These are phyloP conservation scores for Arthrocladium fulminans DNA, from an alignment of 2,329 filamentous ascomycete genomes.

Conservation along the genomic window DNA sequence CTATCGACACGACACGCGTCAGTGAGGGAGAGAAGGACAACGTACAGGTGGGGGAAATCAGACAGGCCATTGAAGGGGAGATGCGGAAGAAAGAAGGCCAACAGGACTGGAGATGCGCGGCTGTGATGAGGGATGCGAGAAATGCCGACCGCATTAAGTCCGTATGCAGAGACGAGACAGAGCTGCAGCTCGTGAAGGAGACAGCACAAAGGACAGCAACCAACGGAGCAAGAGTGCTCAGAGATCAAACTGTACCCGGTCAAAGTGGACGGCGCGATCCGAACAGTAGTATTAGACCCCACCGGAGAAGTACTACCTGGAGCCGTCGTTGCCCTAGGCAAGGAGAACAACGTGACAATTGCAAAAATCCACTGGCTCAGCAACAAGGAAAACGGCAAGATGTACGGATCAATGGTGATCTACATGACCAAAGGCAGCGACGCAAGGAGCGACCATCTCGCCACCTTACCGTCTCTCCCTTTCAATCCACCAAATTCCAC, in stretches of 20 bases:
- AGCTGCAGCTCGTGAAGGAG: neutral
- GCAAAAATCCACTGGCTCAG: constrained; percentile 23
- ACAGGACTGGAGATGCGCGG: neutral
- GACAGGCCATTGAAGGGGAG: neutral
- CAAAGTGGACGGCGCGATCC: neutral
- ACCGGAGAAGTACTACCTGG: neutral
- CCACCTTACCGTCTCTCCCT: too few species aligned
- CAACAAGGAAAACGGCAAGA: constrained; percentile 20
- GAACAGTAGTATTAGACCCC: neutral
- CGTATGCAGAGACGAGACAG: neutral
- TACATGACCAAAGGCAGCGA: constrained; percentile 22
- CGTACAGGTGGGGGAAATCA: neutral
- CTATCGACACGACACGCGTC: neutral
- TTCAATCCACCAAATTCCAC: too few species aligned
- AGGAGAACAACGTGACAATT: constrained; percentile 3
- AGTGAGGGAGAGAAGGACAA: neutral
- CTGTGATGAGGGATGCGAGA: neutral
- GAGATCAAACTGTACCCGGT: neutral
- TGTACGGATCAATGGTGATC: constrained; percentile 15
- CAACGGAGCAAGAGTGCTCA: neutral
- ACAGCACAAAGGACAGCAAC: neutral
- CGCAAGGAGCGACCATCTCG: too few species aligned
- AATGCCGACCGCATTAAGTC: neutral
- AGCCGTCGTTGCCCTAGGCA: neutral
- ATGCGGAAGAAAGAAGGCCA: neutral